These are phyloP conservation scores for Diaporthe sp. DNA, from an alignment of 2,329 filamentous ascomycete species.

Conservation along the genomic window DNA sequence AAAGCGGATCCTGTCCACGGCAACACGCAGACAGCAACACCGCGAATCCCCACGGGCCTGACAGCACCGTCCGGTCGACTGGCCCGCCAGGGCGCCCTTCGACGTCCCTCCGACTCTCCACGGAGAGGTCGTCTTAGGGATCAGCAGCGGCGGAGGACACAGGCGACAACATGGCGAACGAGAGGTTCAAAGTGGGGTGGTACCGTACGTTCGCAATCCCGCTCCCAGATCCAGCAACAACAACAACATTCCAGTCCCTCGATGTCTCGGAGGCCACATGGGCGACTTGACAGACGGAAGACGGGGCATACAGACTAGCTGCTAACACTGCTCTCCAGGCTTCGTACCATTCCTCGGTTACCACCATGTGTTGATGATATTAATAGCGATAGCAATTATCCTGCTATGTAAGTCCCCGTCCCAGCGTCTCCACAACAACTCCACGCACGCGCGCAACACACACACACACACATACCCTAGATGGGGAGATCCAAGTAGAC, in stretches of 20 bases:
- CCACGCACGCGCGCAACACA: constrained; percentile 11
- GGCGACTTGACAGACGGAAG: background rate
- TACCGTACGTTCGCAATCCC: constrained; percentile 56
- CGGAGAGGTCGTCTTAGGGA: constrained; percentile 41
- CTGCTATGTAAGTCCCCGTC: constrained; percentile 82
- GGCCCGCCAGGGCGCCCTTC: constrained; percentile 38
- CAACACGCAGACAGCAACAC: background rate
- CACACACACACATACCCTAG: background rate
- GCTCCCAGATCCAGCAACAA: background rate
- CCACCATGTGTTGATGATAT: constrained; percentile 94
- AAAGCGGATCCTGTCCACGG: constrained; percentile 9
- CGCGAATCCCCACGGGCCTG: background rate
- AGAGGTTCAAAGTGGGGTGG: constrained; percentile 62
- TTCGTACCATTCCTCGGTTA: constrained; percentile 79
- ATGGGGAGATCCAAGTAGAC: too few species aligned
- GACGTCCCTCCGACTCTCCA: constrained; percentile 41
- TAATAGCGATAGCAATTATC: constrained; percentile 94
- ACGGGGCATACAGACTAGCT: background rate
- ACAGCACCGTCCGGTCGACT: constrained; percentile 23
- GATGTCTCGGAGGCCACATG: constrained; percentile 7
- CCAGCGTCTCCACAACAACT: constrained; percentile 11
- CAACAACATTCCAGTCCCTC: constrained; percentile 34
- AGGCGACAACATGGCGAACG: constrained; percentile 43
- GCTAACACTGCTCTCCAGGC: constrained; percentile 55
- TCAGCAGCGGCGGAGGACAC: constrained; percentile 9